These are phyloP conservation scores for Magnusiomyces suaveolens DNA, from an alignment of 1,139 yeast genomes.

Conservation along the genomic window DNA sequence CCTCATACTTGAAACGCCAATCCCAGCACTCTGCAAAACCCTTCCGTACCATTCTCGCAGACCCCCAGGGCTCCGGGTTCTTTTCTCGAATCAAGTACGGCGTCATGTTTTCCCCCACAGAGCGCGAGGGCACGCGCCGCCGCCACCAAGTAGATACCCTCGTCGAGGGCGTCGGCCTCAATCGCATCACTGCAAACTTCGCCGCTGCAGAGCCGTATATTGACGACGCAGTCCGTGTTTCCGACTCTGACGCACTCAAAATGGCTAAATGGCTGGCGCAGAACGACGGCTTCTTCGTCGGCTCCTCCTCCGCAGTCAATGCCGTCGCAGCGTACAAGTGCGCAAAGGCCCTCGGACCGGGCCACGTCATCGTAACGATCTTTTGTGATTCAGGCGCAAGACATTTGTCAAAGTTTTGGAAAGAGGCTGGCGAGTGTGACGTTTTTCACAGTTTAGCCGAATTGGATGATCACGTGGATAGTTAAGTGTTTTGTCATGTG, in stretches of 20 bases:
- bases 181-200: conserved; percentile 76
- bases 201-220: conserved; percentile 48
- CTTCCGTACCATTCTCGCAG: conserved; percentile 52
- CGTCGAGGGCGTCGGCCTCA: conserved; percentile 89
- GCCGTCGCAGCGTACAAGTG: conserved; percentile 78
- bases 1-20: conserved; percentile 34
- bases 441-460: conserved; percentile 10
- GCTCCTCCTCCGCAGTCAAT: conserved; percentile 85
- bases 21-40: too few species aligned
- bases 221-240: conserved; percentile 71
- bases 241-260: conserved; percentile 67
- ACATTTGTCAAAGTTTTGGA: conserved; percentile 90
- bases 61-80: conserved; percentile 93
- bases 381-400: conserved; percentile 90
- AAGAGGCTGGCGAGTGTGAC: conserved; percentile 24
- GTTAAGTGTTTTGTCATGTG: too few species aligned
- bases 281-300: conserved; percentile 83
- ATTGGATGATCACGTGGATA: conserved; percentile 1
- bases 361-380: conserved; percentile 69
- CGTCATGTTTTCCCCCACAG: conserved; percentile 85
- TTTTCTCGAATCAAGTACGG: conserved; percentile 77
- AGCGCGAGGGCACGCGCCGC: conserved; percentile 85
- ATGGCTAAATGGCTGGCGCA: conserved; percentile 82
- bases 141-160: conserved; percentile 94
- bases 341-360: conserved; percentile 51